phyloP scores from a whole-genome alignment of 2,329 filamentous ascomycete genomes.

The Trichoderma sp. region DNA sequence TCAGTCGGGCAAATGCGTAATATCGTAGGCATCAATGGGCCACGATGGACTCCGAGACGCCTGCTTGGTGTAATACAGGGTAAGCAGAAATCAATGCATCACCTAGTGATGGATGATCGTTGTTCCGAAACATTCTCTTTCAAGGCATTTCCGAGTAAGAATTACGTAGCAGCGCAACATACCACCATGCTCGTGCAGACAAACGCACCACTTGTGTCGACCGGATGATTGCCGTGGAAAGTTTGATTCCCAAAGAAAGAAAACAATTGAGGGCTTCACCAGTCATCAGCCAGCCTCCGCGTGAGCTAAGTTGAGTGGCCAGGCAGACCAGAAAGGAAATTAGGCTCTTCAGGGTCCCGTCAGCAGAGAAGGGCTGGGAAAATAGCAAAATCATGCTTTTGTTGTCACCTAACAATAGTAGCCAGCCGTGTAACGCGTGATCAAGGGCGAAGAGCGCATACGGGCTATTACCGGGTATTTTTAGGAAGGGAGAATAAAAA shows the following conservation, averaged over 20 bases:
- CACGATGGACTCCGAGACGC: background rate
- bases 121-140: background rate
- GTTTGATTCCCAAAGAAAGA: background rate
- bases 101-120: background rate
- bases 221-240: background rate
- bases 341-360: background rate
- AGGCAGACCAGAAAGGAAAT: background rate
- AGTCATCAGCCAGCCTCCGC: background rate
- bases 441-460: background rate
- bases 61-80: background rate
- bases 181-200: background rate
- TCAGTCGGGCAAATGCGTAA: constrained; percentile 1
- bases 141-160: background rate
- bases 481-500: background rate
- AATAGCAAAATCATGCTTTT: background rate
- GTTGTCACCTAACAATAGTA: constrained; percentile 3
- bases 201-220: background rate
- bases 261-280: background rate
- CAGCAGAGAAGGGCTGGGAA: background rate
- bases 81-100: background rate
- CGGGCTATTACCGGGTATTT: constrained; percentile 5
- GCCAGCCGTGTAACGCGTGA: constrained; percentile 3
- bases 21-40: background rate
- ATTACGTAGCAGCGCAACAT: background rate
- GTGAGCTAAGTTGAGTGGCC: background rate